Evolutionary conservation across 73 alveolate genomes (phyloP), one percentile per base, ranked within the genome.

Genomic region (Paramecium bursaria): DNA sequence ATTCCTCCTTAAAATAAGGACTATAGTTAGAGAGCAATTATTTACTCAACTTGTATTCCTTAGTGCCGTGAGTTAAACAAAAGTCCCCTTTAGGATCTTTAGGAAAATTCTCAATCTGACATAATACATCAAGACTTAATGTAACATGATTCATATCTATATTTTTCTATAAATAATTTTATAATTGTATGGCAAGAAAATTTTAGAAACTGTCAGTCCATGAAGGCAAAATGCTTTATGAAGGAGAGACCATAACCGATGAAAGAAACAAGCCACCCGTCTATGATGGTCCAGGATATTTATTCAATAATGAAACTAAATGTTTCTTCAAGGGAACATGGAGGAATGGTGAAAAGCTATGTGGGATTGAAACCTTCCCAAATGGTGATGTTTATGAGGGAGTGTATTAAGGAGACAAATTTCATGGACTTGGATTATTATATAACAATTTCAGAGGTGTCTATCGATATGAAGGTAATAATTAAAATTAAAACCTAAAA

Each of bases 381-480:
- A 75, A 75, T 30, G 88, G 88, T 3, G 88, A 75, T 75, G 79
- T 75, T 75, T 75, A 75, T 30, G 88, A 75, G 33, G 88, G 88
- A 4, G 48, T 31, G 33, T 75, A 75, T 6, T 33, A 50, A 29
- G 88, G 50, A 33, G 88, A 55, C 22, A 10, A 14, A 29, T 75
- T 75, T 19, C 75, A 75, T 75, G 88, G 88, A 10, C 27, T 27
- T 50, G 88, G 88, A 26, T 51, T 50, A 27, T 49, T 75, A 1
- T 46, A 47, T 42, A 75, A 75, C 25, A 75, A 30, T 33, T 29
- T 27, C 23, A 50, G 50, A 29, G 50, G 77, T 0, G 30, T 48
- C n/a, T 75, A 75, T 31, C 19, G 39, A 14, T 75, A 75, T 50
- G 88, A 75, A 29, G 88, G 88, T 26, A 53, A 53, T 21, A 15